Evolutionary conservation across 176 grass and related monocot species (phyloP).

Genomic region (Pontederia crassipes): DNA sequence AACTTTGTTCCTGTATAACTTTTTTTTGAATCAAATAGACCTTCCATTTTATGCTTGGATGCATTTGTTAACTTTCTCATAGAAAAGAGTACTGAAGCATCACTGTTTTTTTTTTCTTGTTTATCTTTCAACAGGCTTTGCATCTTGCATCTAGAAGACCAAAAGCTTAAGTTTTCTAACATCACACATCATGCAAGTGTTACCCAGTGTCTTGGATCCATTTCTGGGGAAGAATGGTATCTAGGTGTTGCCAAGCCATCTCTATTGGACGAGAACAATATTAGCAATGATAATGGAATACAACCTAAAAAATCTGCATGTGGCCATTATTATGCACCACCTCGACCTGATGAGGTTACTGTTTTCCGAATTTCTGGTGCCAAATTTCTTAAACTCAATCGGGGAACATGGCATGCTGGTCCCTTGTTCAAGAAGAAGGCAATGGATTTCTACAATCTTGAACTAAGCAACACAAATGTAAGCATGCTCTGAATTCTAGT

Average conservation of each 20-base stretch:
- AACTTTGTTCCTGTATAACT: too few relatives aligned
- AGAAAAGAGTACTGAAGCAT: background rate
- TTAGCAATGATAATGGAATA: conserved; percentile 26
- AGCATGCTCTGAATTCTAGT: conserved; percentile 11
- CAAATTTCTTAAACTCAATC: conserved; percentile 81
- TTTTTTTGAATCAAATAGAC: too few relatives aligned
- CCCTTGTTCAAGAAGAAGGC: conserved; percentile 61
- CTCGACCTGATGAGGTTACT: conserved; percentile 57
- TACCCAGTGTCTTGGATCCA: conserved; percentile 82
- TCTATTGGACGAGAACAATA: conserved; percentile 33
- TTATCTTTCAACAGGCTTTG: conserved; percentile 24
- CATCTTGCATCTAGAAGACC: conserved; percentile 57
- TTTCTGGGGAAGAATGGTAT: conserved; percentile 79
- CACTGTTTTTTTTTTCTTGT: background rate
- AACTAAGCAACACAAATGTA: conserved; percentile 95
- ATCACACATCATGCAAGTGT: conserved; percentile 95
- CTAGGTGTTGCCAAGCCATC: conserved; percentile 66
- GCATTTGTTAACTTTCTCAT: background rate
- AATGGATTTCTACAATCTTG: conserved; percentile 92
- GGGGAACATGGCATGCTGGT: conserved; percentile 88
- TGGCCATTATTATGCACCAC: conserved; percentile 58
- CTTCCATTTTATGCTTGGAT: background rate
- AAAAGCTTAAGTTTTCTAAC: conserved; percentile 42
- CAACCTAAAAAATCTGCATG: conserved; percentile 25
- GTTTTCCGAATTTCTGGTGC: conserved; percentile 69